A percentile compares a stretch with the other conserved stretches of the same genome.
phyloP scores from a whole-genome alignment of 2,329 filamentous ascomycete genomes.

The Fusarium cicatricum region DNA sequence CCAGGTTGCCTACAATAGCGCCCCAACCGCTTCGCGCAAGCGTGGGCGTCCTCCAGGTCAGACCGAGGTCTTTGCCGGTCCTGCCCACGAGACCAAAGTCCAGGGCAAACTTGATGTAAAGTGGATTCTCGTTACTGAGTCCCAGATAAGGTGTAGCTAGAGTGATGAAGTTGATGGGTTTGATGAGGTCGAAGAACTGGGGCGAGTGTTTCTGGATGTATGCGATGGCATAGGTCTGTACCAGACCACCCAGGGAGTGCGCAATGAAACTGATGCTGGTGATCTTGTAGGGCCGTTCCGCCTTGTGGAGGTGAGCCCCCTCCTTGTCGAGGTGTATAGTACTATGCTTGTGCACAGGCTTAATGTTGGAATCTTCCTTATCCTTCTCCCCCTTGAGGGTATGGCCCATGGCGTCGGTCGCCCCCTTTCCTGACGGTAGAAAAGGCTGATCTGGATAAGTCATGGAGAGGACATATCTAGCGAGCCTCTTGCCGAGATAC shows the following conservation, averaged over 20 bases:
- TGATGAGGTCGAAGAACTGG: constrained; percentile 84
- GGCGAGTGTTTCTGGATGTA: constrained; percentile 98
- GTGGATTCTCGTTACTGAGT: constrained; percentile 94
- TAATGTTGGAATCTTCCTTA: constrained; percentile 55
- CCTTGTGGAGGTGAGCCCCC: constrained; percentile 60
- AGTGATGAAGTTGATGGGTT: constrained; percentile 89
- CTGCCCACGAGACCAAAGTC: constrained; percentile 97
- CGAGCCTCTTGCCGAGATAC: constrained; percentile 92
- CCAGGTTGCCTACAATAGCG: constrained; percentile 83
- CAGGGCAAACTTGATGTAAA: constrained; percentile 96
- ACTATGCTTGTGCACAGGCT: constrained; percentile 67
- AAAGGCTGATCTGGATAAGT: constrained; percentile 96
- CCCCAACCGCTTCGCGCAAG: constrained; percentile 88
- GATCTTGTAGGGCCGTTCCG: constrained; percentile 75
- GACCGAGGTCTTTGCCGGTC: constrained; percentile 91
- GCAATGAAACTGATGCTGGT: constrained; percentile 96
- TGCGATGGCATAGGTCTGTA: constrained; percentile 93
- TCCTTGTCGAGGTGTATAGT: constrained; percentile 64
- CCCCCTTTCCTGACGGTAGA: constrained; percentile 68
- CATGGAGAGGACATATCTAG: constrained; percentile 87
- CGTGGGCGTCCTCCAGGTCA: constrained; percentile 93
- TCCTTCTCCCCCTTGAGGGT: constrained; percentile 54
- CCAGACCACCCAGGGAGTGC: constrained; percentile 87
- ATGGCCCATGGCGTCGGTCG: constrained; percentile 53
- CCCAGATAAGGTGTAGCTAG: constrained; percentile 89